These are phyloP conservation scores for Chlamydomonas sp. DNA, from an alignment of 139 green algal genomes.

Conservation along the genomic window DNA sequence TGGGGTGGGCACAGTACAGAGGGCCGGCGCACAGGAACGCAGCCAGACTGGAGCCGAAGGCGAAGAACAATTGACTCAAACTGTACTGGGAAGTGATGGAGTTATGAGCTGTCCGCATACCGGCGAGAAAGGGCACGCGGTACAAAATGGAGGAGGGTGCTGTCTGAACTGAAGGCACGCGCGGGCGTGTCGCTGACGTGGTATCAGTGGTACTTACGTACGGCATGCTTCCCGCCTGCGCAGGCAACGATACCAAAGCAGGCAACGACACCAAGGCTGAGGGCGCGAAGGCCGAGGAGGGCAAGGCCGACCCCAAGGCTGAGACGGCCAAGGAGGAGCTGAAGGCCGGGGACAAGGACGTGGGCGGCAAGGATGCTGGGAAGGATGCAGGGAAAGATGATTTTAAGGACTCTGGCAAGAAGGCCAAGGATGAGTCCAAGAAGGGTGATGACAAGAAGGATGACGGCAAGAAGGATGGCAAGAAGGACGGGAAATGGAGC, in stretches of 20 bases:
- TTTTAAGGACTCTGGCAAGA: neutral
- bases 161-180: too few species aligned
- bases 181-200: too few species aligned
- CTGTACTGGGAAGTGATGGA: too few species aligned
- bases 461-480: conserved; percentile 10
- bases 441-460: conserved; percentile 4
- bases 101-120: too few species aligned
- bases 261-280: neutral
- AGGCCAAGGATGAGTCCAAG: neutral
- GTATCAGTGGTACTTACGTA: too few species aligned
- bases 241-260: neutral
- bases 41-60: too few species aligned
- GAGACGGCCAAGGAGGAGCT: conserved; percentile 19
- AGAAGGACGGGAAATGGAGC: conserved; percentile 19
- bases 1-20: neutral
- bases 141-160: neutral
- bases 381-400: neutral
- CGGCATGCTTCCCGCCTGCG: too few species aligned
- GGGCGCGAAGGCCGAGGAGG: neutral
- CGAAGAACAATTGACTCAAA: too few species aligned
- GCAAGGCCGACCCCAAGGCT: neutral
- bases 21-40: neutral
- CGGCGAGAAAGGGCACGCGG: neutral
- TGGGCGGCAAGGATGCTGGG: neutral
- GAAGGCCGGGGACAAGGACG: neutral